These are phyloP conservation scores for Acanthamoeba lenticulata DNA, from an alignment of 208 protist genomes.

Conservation along the genomic window DNA sequence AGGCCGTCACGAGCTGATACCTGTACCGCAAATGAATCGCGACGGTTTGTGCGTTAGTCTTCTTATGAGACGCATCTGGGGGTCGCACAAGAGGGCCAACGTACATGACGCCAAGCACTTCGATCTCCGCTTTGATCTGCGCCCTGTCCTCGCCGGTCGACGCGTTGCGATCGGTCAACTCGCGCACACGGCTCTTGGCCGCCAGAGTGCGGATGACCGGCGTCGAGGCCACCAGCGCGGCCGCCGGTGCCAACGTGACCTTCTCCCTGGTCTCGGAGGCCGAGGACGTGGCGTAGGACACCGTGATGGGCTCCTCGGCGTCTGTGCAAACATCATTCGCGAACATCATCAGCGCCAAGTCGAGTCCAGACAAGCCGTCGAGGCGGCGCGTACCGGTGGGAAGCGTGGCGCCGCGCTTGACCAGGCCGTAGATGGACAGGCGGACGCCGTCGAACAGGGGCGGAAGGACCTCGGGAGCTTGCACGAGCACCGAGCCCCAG, in stretches of 20 bases:
- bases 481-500: background rate
- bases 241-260: background rate
- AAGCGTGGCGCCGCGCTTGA: background rate
- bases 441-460: slow-evolving; percentile 29
- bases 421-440: slow-evolving; percentile 10
- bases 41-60: too few species aligned
- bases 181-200: background rate
- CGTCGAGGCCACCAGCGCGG: background rate
- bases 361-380: background rate
- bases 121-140: background rate
- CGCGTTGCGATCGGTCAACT: background rate
- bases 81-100: background rate
- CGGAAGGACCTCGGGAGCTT: background rate
- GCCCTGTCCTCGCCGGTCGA: background rate
- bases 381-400: background rate
- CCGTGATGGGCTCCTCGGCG: background rate
- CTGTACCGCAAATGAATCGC: background rate
- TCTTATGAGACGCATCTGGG: too few species aligned
- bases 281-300: background rate
- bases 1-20: background rate
- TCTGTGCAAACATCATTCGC: background rate
- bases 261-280: background rate
- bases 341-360: too few species aligned
- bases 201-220: background rate
- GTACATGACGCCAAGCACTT: background rate